These are phyloP conservation scores for Smallanthus sonchifolius DNA, from an alignment of 129 eudicot species.

Conservation along the genomic window DNA sequence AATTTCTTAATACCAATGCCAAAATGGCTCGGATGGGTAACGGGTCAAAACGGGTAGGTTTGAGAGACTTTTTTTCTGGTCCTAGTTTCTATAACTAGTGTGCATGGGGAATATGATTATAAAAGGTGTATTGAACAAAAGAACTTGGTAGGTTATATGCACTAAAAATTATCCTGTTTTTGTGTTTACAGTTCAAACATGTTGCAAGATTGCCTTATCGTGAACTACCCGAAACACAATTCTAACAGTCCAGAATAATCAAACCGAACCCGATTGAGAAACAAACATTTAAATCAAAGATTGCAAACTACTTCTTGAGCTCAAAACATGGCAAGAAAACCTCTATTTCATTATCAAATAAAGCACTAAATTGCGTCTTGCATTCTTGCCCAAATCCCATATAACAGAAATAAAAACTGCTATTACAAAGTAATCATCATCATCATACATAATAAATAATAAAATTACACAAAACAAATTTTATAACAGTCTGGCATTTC, in stretches of 20 bases:
- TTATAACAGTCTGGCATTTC: slow-evolving; percentile 1
- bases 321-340: not conserved
- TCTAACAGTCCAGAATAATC: slow-evolving; percentile 21
- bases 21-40: not conserved
- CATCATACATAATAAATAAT: slow-evolving; percentile 21
- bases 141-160: too few relatives aligned
- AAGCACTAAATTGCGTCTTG: not conserved
- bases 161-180: not conserved
- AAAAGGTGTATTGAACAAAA: too few relatives aligned
- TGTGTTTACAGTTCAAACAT: slow-evolving; percentile 41
- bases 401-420: not conserved
- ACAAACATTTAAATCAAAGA: too few relatives aligned
- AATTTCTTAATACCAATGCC: not conserved
- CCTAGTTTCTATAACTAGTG: not conserved
- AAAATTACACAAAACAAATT: not conserved
- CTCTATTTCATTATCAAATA: not conserved
- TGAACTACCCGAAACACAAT: too few relatives aligned
- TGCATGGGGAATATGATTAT: not conserved
- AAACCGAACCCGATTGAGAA: not conserved
- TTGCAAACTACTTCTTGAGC: not conserved
- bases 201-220: slow-evolving; percentile 52
- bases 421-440: not conserved
- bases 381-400: not conserved
- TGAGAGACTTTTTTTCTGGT: not conserved
- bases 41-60: not conserved